These are phyloP conservation scores for Rhodomyrtus tomentosa DNA, from an alignment of 345 rosid species.

Conservation along the genomic window DNA sequence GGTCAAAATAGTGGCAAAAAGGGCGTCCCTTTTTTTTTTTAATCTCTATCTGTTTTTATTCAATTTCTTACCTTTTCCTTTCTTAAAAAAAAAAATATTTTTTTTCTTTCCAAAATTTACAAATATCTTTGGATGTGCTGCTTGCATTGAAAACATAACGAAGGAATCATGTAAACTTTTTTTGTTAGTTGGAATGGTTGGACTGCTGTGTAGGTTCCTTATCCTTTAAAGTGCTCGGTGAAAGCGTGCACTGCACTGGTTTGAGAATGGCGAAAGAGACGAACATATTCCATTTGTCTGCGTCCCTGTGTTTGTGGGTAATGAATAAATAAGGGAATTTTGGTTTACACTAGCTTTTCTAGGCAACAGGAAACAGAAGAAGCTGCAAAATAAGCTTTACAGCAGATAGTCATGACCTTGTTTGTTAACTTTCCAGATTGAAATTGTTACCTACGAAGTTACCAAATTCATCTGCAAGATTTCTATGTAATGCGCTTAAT, in stretches of 20 bases:
- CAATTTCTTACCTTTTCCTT: not conserved
- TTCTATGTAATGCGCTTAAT: not conserved
- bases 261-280: not conserved
- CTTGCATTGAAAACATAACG: not conserved
- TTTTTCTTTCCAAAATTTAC: not conserved
- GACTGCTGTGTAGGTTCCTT: not conserved
- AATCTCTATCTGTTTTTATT: not conserved
- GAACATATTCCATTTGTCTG: not conserved
- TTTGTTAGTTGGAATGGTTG: not conserved
- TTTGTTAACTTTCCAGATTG: not conserved
- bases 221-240: not conserved
- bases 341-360: not conserved
- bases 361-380: not conserved
- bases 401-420: not conserved
- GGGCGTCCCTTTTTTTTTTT: not conserved
- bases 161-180: not conserved
- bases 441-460: not conserved
- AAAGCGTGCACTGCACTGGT: not conserved
- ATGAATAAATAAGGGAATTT: not conserved
- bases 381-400: not conserved
- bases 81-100: not conserved
- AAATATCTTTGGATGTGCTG: accelerated
- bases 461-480: not conserved
- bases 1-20: too few relatives aligned
- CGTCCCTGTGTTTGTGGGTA: not conserved